A percentile compares a stretch with the other conserved stretches of the same genome.
phyloP scores from a whole-genome alignment of 495 filamentous ascomycete genomes.

The Xylaria bambusicola region DNA sequence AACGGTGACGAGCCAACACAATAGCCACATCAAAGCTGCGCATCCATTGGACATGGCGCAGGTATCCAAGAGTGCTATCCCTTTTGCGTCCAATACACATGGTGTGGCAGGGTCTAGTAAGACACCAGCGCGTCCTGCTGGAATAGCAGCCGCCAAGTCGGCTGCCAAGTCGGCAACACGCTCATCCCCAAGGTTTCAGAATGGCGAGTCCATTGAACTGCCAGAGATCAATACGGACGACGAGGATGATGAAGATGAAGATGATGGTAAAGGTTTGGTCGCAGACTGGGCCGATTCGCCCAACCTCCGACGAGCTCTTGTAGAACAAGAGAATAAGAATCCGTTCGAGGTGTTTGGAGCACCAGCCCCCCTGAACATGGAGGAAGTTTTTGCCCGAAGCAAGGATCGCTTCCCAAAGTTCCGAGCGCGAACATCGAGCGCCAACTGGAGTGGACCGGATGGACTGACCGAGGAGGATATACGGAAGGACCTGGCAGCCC shows the following conservation, averaged over 20 bases:
- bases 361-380: slow-evolving; percentile 81
- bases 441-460: slow-evolving; percentile 89
- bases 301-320: slow-evolving; percentile 66
- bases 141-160: slow-evolving; percentile 44
- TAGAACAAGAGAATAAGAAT: slow-evolving; percentile 78
- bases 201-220: slow-evolving; percentile 78
- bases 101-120: slow-evolving; percentile 57
- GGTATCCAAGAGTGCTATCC: slow-evolving; percentile 82
- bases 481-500: slow-evolving; percentile 72
- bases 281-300: slow-evolving; percentile 86
- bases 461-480: slow-evolving; percentile 88
- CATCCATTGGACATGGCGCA: slow-evolving; percentile 79
- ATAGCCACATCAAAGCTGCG: slow-evolving; percentile 59
- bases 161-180: slow-evolving; percentile 58
- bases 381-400: slow-evolving; percentile 87
- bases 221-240: slow-evolving; percentile 88
- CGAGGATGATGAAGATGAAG: slow-evolving; percentile 70
- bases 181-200: slow-evolving; percentile 76
- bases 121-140: slow-evolving; percentile 57
- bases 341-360: slow-evolving; percentile 88
- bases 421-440: slow-evolving; percentile 83
- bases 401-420: slow-evolving; percentile 82
- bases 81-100: slow-evolving; percentile 74
- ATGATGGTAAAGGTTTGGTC: slow-evolving; percentile 52
- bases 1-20: slow-evolving; percentile 53